These are phyloP conservation scores for Artemisia annua DNA, from an alignment of 129 eudicot genomes.

Conservation along the genomic window DNA sequence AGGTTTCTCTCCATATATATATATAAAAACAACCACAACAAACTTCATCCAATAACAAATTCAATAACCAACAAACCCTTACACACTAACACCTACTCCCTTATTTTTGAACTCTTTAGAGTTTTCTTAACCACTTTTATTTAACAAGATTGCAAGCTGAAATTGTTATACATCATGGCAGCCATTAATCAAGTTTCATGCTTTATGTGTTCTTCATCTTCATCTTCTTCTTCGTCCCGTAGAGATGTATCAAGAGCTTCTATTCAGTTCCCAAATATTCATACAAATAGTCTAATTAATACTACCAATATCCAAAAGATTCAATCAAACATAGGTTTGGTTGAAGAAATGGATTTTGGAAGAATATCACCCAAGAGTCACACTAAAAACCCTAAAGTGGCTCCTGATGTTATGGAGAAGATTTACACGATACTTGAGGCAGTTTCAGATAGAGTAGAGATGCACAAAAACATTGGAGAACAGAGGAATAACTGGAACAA, in stretches of 20 bases:
- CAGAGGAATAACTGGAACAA: conserved; percentile 54
- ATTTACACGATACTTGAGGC: conserved; percentile 45
- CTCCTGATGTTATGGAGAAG: conserved; percentile 34
- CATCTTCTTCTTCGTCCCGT: conserved; percentile 22
- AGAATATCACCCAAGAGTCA: conserved; percentile 22
- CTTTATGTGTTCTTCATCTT: conserved; percentile 17
- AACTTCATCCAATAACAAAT: conserved; percentile 20
- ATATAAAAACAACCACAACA: conserved; percentile 22
- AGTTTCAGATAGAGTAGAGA: conserved; percentile 52
- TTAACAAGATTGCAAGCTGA: too few species aligned
- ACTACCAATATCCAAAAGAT: conserved; percentile 24
- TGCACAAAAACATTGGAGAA: conserved; percentile 51
- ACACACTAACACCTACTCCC: background rate
- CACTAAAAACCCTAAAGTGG: background rate
- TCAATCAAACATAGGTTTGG: conserved; percentile 25
- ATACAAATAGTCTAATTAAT: background rate
- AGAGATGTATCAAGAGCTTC: conserved; percentile 29
- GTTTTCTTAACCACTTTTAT: too few species aligned
- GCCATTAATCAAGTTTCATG: conserved; percentile 20
- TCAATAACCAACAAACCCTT: background rate
- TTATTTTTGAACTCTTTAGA: too few species aligned
- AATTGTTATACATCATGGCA: too few species aligned
- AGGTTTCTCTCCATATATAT: conserved; percentile 20
- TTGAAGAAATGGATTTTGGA: conserved; percentile 31
- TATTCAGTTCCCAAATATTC: conserved; percentile 31